Base-by-base conservation (phyloP, 1,284 basidiomycete genomes). In the Ceratobasidium sp. region DNA sequence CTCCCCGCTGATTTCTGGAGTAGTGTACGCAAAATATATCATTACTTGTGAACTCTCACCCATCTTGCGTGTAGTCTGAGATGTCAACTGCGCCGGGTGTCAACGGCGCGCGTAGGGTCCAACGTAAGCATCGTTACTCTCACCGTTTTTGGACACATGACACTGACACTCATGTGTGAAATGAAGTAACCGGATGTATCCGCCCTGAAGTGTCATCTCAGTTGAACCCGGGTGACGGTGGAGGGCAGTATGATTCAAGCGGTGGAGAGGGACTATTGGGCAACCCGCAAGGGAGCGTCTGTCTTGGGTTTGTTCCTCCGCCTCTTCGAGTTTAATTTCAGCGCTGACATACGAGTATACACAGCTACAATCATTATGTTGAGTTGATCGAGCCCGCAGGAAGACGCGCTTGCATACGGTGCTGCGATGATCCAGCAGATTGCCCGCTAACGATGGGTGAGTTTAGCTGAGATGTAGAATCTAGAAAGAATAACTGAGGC, bases 171-270 rank as follows among this genome's bases (percentile, higher is more conserved):
- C n/a, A n/a, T 41, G 21, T 30, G 3, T 28, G n/a, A 26, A 26
- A 26, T 41, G 28, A 49, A 75, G 74, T 75, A 1, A 75, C 74
- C 46, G 74, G 74, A 26, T 75, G 74, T 35, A 75, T 75, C 35
- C 70, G 66, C 9, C 67, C 67, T 28, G 49, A 50, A 32, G 61
- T 64, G 30, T 26, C 46, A 14, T 44, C 74, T 35, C 70, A 72
- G 5, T 70, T 79, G 1, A 69, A 74, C 28, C 38, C 76, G 13
- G 55, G 61, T 63, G 78, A 80, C 46, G 77, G 73, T 9, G 79
- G 79, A 11, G 79, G 79, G 5, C 79, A 80, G 73, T 79, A 79
- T 74, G 79, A 80, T 74, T 77, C 77, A 14, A 78, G 76, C 67
- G 79, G 79, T 35, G 79, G 79, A 38, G 78, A 77, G 30, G 77